Evolutionary conservation across 768 basidiomycete genomes (phyloP).

Genomic region (Tulasnella sp.): DNA sequence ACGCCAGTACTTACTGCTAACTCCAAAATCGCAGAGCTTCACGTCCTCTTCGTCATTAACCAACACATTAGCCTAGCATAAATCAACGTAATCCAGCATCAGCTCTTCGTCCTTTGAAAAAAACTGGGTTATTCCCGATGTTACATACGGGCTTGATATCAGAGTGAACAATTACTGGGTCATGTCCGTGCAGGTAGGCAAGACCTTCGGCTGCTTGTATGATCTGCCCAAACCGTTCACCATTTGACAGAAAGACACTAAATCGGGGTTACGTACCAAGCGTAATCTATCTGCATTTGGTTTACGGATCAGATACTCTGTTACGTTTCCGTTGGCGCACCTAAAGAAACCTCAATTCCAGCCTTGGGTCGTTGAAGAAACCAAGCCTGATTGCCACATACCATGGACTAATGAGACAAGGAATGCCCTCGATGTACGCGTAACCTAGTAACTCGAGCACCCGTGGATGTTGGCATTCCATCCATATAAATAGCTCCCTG

Average conservation of each 20-base stretch:
- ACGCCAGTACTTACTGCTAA: neutral
- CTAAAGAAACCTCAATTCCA: neutral
- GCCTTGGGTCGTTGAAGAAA: neutral
- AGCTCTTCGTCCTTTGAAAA: neutral
- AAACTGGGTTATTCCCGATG: neutral
- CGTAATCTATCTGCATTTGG: neutral
- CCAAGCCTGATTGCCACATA: neutral
- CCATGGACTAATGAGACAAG: constrained; percentile 11
- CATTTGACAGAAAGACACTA: neutral
- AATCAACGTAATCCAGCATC: neutral
- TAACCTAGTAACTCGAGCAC: neutral
- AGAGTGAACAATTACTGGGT: constrained; percentile 22
- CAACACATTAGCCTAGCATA: constrained; percentile 1
- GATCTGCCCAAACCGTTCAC: neutral
- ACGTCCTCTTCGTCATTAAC: constrained; percentile 8
- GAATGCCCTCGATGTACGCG: neutral
- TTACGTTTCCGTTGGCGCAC: constrained; percentile 5
- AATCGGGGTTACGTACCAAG: neutral
- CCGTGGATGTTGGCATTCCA: neutral
- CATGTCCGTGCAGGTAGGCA: constrained; percentile 20
- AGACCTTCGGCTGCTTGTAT: constrained; percentile 20
- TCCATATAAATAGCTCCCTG: constrained; percentile 2
- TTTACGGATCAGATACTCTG: neutral
- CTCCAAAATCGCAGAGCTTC: constrained; percentile 13
- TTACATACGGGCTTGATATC: constrained; percentile 24